Base-by-base conservation (phyloP, 495 filamentous ascomycete genomes). In the Chlorociboria aeruginascens region DNA sequence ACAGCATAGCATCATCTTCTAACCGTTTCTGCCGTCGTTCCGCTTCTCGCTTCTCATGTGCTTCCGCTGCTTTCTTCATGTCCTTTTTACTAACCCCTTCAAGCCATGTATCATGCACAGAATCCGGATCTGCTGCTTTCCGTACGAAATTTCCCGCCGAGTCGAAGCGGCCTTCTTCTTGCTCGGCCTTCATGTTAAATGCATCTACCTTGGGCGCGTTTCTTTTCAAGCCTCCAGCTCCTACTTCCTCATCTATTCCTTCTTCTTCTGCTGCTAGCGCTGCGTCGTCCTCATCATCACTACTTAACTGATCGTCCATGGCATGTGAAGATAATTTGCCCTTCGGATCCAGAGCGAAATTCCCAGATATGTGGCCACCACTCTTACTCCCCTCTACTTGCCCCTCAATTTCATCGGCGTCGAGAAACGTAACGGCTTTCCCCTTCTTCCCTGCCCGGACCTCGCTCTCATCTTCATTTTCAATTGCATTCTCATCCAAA, bases 171-270 rank as follows among this genome's bases (percentile, higher is more conserved):
- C 92, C 92, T 58, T 97, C 92, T 61, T 98, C 93, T 58, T 89
- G 80, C 64, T 98, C 92, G 6, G 71, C 66, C 41, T 74, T 78
- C 77, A 98, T 89, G 58, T 98, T 95, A 72, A 98, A 98, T 0
- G 89, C 92, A 64, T 96, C 92, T 25, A 97, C 71, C 56, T 92
- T 82, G n/a, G 92, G 92, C 12, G 93, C 93, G 62, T 94, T 86
- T 61, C 84, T 89, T 65, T 96, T 97, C 55, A 89, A 82, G 0
- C 80, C 81, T 7, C 92, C 93, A 3, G 84, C 81, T 2, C 93
- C 93, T 30, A 98, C 66, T 62, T 97, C 92, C 41, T 87, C 82
- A 55, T 94, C 89, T 4, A 93, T 55, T 3, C 78, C 66, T 50
- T 54, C 76, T 46, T 83, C 80, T 40, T 78, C 69, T 43, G 74